Conservation (phyloP, 768 basidiomycete species). For the Sporobolomyces pararoseus region DNA sequence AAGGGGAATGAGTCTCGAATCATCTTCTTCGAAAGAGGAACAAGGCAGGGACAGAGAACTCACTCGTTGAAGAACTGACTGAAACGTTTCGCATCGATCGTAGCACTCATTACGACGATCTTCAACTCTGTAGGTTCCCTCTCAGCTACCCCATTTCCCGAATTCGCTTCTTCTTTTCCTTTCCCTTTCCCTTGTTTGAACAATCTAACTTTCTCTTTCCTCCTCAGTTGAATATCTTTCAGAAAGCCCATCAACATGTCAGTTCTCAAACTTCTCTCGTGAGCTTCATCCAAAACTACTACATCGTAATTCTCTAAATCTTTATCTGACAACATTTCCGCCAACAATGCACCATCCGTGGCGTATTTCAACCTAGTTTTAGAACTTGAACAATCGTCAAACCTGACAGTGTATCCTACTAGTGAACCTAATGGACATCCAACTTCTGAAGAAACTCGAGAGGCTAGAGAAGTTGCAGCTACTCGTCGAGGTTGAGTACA, state of each 20-base stretch:
- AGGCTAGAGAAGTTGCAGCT: conserved; percentile 89
- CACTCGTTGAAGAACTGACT: conserved; percentile 79
- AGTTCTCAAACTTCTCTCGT: conserved; percentile 89
- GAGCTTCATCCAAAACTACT: conserved; percentile 91
- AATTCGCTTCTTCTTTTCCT: conserved; percentile 47
- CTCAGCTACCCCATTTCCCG: conserved; percentile 24
- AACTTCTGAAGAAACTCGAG: conserved; percentile 82
- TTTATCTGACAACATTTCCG: conserved; percentile 78
- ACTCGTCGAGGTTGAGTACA: conserved; percentile 94
- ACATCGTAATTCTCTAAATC: conserved; percentile 76
- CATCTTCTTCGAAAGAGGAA: not conserved
- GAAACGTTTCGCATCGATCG: conserved; percentile 91
- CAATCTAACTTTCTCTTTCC: conserved; percentile 55
- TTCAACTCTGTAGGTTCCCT: conserved; percentile 66
- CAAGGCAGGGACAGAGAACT: conserved; percentile 46
- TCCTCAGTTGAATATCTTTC: conserved; percentile 68
- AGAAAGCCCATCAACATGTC: conserved; percentile 88
- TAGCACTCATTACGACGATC: conserved; percentile 95
- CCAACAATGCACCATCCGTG: conserved; percentile 95
- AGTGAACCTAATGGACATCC: conserved; percentile 65
- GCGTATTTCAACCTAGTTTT: conserved; percentile 86
- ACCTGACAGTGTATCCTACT: conserved; percentile 93
- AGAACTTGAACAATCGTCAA: conserved; percentile 72
- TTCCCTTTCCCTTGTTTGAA: conserved; percentile 55
- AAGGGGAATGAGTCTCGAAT: not conserved